Evolutionary conservation across 2,329 filamentous ascomycete species (phyloP).

Genomic region (Cladophialophora immunda): DNA sequence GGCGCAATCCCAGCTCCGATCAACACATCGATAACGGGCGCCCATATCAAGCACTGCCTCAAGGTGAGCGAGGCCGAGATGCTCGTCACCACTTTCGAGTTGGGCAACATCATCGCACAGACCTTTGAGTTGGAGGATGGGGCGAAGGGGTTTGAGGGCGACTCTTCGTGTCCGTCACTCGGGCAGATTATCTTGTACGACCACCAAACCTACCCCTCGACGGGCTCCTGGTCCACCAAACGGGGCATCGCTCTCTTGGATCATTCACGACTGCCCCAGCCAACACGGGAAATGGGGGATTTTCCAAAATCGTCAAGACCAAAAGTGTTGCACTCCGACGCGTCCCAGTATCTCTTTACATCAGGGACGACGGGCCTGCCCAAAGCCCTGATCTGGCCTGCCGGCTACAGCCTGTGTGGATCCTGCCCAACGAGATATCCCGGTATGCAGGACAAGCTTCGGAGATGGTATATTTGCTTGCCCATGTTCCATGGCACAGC

Average conservation of each 20-base stretch:
- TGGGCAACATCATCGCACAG: conserved; percentile 10
- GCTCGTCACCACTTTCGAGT: conserved; percentile 53
- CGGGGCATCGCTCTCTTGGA: too few relatives aligned
- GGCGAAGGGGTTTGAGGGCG: conserved; percentile 19
- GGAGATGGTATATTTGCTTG: conserved; percentile 57
- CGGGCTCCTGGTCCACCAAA: conserved; percentile 14
- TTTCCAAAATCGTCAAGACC: conserved; percentile 30
- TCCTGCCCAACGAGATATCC: conserved; percentile 43
- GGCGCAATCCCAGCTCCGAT: conserved; percentile 69
- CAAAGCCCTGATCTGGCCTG: conserved; percentile 38
- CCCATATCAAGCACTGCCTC: conserved; percentile 71
- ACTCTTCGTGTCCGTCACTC: too few relatives aligned
- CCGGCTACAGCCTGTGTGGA: conserved; percentile 22
- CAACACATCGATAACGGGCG: conserved; percentile 68
- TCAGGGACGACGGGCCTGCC: conserved; percentile 52
- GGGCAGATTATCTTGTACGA: conserved; percentile 31
- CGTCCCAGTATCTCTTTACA: conserved; percentile 32
- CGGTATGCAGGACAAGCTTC: conserved; percentile 51
- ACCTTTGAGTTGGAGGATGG: too few relatives aligned
- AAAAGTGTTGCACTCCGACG: conserved; percentile 29
- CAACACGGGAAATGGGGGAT: conserved; percentile 29
- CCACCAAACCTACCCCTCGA: conserved; percentile 23
- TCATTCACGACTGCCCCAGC: conserved; percentile 27
- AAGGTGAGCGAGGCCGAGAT: conserved; percentile 62
- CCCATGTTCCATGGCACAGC: conserved; percentile 60